These are phyloP conservation scores for Globisporangium recalcitrans DNA, from an alignment of 352 stramenopile genomes.

Conservation along the genomic window DNA sequence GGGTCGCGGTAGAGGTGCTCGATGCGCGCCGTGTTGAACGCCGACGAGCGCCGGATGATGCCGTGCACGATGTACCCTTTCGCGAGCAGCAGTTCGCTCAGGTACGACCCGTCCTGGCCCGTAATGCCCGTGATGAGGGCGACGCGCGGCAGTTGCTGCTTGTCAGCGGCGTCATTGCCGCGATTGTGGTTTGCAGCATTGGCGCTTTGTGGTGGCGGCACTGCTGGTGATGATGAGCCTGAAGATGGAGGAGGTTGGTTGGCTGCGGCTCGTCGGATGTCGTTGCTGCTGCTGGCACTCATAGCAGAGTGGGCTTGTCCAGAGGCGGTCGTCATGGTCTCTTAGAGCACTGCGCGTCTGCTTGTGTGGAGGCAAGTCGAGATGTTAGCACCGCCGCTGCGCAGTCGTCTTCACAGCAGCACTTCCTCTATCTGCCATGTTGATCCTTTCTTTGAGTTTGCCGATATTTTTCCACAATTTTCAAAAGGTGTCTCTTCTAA, in stretches of 20 bases:
- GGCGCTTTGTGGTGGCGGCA: background rate
- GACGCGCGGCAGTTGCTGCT: conserved; percentile 26
- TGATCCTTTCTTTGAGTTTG: background rate
- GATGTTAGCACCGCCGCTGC: conserved; percentile 1
- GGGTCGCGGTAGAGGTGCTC: conserved; percentile 97
- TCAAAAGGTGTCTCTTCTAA: no score
- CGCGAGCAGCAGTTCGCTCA: conserved; percentile 94
- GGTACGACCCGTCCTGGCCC: conserved; percentile 98
- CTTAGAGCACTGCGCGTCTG: background rate
- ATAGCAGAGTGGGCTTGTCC: background rate
- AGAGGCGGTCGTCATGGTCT: background rate
- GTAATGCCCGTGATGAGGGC: conserved; percentile 98
- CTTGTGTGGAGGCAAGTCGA: background rate
- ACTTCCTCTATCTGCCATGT: no score
- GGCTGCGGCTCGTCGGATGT: background rate
- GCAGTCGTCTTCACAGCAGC: background rate
- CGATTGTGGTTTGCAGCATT: background rate
- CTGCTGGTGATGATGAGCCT: background rate
- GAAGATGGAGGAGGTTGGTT: background rate
- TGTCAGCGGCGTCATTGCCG: background rate
- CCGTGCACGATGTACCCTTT: conserved; percentile 96
- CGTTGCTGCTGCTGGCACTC: background rate
- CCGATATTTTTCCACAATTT: no score
- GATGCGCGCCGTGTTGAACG: conserved; percentile 98
- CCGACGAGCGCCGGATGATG: conserved; percentile 96